Evolutionary conservation across 768 basidiomycete genomes (phyloP), one percentile per base, ranked within the genome.

Genomic region (Chalciporus piperatus): DNA sequence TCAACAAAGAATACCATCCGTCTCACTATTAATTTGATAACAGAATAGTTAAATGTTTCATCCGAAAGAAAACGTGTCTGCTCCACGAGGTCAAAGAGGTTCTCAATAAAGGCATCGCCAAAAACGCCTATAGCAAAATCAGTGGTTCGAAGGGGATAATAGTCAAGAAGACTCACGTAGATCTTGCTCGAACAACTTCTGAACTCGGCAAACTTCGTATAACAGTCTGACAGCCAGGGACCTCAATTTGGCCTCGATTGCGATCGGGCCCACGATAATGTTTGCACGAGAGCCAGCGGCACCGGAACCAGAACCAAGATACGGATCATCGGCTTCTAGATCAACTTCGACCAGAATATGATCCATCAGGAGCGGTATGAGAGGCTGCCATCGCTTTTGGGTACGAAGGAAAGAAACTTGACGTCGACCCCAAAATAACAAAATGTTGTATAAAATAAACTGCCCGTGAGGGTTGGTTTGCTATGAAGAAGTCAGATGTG

Each of bases 151-250:
- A 54, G n/a, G 20, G 49, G 27, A 22, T 10, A 0, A 9, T 13
- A n/a, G 3, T 27, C 28, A 25, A 38, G 28, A 41, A 17, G 42
- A 75, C 88, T 57, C 61, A 92, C 92, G 76, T n/a, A 98, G 71
- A 67, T 97, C 95, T 43, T 79, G 78, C 16, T 80, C 67, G 8
- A 83, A 81, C 53, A 96, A 69, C 58, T 89, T 92, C 67, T 96
- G 94, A 46, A 97, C 87, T 45, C 92, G 77, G 67, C 92, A 95
- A 7, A 98, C 87, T 71, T 98, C 94, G 59, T 98, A 99, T 51
- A 99, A 74, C 32, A 96, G 65, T 51, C 78, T 77, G 14, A 92
- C 79, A 28, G 86, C 78, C 32, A 95, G 74, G 47, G 81, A 71
- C 60, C 90, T 74, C 27, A 98, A 70, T 59, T 89, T 87, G 19